A percentile compares a stretch with the other conserved stretches of the same genome.
Evolutionary conservation across 2,329 filamentous ascomycete genomes (phyloP).

Genomic region (Polychaeton citri): DNA sequence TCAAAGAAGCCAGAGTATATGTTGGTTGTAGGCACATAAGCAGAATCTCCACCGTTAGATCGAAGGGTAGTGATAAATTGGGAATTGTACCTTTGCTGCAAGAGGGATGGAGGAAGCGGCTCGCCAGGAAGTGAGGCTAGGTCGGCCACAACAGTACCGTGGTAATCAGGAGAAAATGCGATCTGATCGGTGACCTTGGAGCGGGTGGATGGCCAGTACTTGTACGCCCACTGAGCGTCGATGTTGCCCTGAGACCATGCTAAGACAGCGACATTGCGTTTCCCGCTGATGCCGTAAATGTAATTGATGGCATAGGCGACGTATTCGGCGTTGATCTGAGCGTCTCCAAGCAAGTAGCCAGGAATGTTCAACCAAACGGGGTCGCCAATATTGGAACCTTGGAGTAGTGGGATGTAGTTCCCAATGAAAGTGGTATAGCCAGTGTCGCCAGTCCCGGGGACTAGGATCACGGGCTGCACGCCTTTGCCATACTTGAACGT

Average conservation of each 20-base stretch:
- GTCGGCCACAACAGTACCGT: conserved; percentile 31
- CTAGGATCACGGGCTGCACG: conserved; percentile 35
- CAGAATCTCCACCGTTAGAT: conserved; percentile 33
- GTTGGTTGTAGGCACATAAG: conserved; percentile 43
- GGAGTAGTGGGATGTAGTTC: conserved; percentile 38
- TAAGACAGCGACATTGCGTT: conserved; percentile 31
- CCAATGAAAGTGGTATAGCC: conserved; percentile 32
- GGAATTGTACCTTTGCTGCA: conserved; percentile 36
- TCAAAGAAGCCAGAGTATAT: conserved; percentile 37
- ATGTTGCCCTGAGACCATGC: conserved; percentile 44
- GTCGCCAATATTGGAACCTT: conserved; percentile 29
- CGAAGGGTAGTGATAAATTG: conserved; percentile 32
- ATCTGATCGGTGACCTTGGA: conserved; percentile 36
- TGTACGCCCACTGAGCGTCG: conserved; percentile 43
- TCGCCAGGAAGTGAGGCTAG: conserved; percentile 15
- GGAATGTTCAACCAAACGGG: conserved; percentile 46
- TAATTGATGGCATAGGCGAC: conserved; percentile 48
- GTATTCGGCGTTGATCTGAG: conserved; percentile 41
- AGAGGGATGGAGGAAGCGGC: conserved; percentile 24
- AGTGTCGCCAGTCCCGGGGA: conserved; percentile 40
- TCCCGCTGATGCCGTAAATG: conserved; percentile 28
- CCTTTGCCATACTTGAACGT: conserved; percentile 35
- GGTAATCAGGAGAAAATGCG: conserved; percentile 40
- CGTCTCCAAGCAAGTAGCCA: conserved; percentile 32
- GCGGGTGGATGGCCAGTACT: conserved; percentile 43